These are phyloP conservation scores for Boletus reticuloceps DNA, from an alignment of 768 basidiomycete species.

Conservation along the genomic window DNA sequence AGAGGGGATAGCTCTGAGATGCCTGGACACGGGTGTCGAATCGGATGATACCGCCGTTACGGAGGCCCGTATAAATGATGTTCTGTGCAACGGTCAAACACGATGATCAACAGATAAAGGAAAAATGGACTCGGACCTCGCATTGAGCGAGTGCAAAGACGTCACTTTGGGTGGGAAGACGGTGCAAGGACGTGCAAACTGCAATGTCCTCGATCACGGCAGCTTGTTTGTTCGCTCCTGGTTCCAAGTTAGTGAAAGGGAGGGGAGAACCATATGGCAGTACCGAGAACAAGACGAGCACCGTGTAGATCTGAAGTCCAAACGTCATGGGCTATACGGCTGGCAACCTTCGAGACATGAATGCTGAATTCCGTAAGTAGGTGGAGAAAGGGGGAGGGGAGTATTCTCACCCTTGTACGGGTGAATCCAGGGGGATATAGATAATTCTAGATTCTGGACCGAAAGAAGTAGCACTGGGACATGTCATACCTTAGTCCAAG, in stretches of 20 bases:
- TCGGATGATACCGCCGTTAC: slow-evolving; percentile 56
- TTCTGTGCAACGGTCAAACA: slow-evolving; percentile 33
- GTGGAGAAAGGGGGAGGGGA: not conserved
- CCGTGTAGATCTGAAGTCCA: slow-evolving; percentile 53
- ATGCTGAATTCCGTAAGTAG: slow-evolving; percentile 6
- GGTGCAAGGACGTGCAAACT: slow-evolving; percentile 30
- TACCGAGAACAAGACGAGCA: slow-evolving; percentile 54
- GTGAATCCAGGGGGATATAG: slow-evolving; percentile 41
- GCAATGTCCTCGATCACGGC: slow-evolving; percentile 54
- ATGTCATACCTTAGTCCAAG: slow-evolving; percentile 14
- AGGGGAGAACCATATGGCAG: not conserved
- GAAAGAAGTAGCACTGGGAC: slow-evolving; percentile 52
- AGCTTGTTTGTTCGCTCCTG: slow-evolving; percentile 55
- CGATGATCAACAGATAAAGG: not conserved
- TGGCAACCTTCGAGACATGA: slow-evolving; percentile 30
- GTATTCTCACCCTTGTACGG: slow-evolving; percentile 37
- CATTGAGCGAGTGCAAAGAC: slow-evolving; percentile 59
- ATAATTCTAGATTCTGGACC: slow-evolving; percentile 51
- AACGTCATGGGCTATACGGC: slow-evolving; percentile 49
- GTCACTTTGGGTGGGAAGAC: slow-evolving; percentile 56
- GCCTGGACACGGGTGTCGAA: slow-evolving; percentile 55
- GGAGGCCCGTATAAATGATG: slow-evolving; percentile 52
- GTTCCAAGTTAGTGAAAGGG: not conserved
- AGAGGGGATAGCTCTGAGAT: slow-evolving; percentile 38
- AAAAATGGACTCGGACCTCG: slow-evolving; percentile 35